Percentiles rank a stretch among this genome's conserved stretches.
These are phyloP conservation scores for Kodamaea derodonti DNA, from an alignment of 1,139 yeast species.

Conservation along the genomic window DNA sequence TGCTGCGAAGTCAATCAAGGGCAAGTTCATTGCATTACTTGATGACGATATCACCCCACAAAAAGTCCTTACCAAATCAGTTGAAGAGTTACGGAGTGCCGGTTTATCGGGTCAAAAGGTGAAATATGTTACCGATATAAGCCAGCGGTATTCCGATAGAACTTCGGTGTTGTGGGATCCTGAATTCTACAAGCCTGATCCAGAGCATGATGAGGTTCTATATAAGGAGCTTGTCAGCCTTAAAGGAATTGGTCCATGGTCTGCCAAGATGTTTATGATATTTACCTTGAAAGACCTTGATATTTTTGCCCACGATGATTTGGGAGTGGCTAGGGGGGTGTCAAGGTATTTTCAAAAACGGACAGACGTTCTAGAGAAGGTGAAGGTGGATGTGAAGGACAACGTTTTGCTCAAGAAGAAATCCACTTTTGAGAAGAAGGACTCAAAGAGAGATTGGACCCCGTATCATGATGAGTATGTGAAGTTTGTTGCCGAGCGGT, in stretches of 20 bases:
- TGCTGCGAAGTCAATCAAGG: conserved; percentile 67
- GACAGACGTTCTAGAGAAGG: conserved; percentile 45
- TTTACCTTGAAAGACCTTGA: conserved; percentile 66
- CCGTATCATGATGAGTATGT: conserved; percentile 59
- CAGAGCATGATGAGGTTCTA: conserved; percentile 40
- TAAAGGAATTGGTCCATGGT: conserved; percentile 89
- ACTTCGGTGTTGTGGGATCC: conserved; percentile 33
- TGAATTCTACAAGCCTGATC: conserved; percentile 19
- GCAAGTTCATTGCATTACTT: conserved; percentile 38
- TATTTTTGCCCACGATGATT: conserved; percentile 73
- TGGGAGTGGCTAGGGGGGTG: conserved; percentile 83
- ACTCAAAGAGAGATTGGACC: conserved; percentile 51
- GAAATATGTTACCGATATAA: conserved; percentile 58
- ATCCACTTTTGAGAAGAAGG: conserved; percentile 38
- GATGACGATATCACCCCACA: conserved; percentile 51
- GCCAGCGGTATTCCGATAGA: conserved; percentile 50
- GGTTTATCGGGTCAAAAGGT: conserved; percentile 74
- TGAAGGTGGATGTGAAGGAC: conserved; percentile 30
- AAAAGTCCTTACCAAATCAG: conserved; percentile 34
- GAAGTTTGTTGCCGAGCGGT: conserved; percentile 52
- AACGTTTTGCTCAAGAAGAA: conserved; percentile 29
- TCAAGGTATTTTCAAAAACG: conserved; percentile 57
- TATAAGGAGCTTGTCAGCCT: conserved; percentile 52
- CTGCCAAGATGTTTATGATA: conserved; percentile 80
- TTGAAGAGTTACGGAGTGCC: conserved; percentile 51